These are phyloP conservation scores for Scutellaria baicalensis DNA, from an alignment of 257 asterid species.

Conservation along the genomic window DNA sequence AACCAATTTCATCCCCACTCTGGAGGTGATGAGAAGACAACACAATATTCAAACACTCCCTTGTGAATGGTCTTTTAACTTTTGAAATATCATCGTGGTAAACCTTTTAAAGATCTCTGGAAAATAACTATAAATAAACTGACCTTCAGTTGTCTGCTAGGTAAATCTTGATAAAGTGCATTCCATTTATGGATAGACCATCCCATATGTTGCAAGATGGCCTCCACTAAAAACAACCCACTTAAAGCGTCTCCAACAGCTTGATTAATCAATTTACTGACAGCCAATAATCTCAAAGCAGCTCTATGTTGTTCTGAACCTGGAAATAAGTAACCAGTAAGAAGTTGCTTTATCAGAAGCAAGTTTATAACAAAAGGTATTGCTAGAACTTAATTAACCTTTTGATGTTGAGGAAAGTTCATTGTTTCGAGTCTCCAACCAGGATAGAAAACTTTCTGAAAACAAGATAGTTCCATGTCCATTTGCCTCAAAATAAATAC, in stretches of 20 bases:
- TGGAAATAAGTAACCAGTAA: slow-evolving; percentile 22
- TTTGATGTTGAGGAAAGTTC: slow-evolving; percentile 46
- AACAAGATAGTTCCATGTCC: slow-evolving; percentile 97
- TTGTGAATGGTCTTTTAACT: background rate
- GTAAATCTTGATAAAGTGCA: slow-evolving; percentile 79
- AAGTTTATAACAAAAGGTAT: background rate
- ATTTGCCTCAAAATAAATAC: slow-evolving; percentile 93
- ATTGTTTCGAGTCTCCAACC: slow-evolving; percentile 49
- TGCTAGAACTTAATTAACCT: slow-evolving; percentile 35
- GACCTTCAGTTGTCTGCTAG: slow-evolving; percentile 96
- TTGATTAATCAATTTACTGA: slow-evolving; percentile 78
- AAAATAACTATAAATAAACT: slow-evolving; percentile 2
- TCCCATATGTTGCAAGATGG: slow-evolving; percentile 54
- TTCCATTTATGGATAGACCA: slow-evolving; percentile 85
- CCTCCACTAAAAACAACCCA: slow-evolving; percentile 85
- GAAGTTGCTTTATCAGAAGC: background rate
- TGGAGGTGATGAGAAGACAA: background rate
- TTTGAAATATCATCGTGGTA: background rate
- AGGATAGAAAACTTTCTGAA: slow-evolving; percentile 50
- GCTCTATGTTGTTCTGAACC: slow-evolving; percentile 73
- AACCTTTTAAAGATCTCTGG: background rate
- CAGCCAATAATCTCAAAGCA: slow-evolving; percentile 74
- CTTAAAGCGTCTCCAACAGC: slow-evolving; percentile 94
- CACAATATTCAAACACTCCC: background rate
- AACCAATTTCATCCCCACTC: background rate